phyloP scores from a whole-genome alignment of 306 rosid species.

The Gastrolobium bilobum region DNA sequence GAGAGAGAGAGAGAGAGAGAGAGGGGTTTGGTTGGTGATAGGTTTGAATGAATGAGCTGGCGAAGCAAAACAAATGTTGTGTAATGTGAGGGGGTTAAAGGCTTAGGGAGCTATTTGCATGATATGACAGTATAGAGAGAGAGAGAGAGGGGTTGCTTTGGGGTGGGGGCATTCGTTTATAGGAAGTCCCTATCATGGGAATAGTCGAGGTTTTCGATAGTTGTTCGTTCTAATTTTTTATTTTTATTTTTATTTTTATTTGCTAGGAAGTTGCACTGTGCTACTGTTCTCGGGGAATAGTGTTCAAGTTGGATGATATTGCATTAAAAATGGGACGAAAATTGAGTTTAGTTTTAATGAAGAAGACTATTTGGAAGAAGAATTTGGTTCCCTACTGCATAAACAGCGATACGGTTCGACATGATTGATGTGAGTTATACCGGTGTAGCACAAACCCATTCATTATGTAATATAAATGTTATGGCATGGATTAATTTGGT shows the following conservation, averaged over 20 bases:
- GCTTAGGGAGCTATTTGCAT: conserved; percentile 67
- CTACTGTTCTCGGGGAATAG: conserved; percentile 46
- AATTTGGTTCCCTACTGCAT: background rate
- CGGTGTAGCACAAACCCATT: background rate
- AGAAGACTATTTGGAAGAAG: background rate
- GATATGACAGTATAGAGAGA: conserved; percentile 65
- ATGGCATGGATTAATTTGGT: too few species aligned
- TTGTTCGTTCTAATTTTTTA: background rate
- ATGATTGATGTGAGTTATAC: background rate
- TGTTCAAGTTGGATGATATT: conserved; percentile 13
- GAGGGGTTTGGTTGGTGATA: conserved; percentile 52
- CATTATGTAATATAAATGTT: too few species aligned
- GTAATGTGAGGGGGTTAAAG: conserved; percentile 51
- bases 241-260: background rate
- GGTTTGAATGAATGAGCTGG: conserved; percentile 73
- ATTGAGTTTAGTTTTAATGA: background rate
- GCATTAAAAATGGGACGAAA: background rate
- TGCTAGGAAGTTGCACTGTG: conserved; percentile 25
- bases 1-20: conserved; percentile 35
- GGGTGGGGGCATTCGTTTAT: conserved; percentile 57
- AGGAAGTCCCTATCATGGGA: too few species aligned
- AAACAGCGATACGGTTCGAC: background rate
- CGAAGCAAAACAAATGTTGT: conserved; percentile 58
- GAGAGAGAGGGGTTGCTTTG: conserved; percentile 45
- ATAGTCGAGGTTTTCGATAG: too few species aligned